These are phyloP conservation scores for Neospermospora avenae DNA, from an alignment of 2,329 filamentous ascomycete species.

Conservation along the genomic window DNA sequence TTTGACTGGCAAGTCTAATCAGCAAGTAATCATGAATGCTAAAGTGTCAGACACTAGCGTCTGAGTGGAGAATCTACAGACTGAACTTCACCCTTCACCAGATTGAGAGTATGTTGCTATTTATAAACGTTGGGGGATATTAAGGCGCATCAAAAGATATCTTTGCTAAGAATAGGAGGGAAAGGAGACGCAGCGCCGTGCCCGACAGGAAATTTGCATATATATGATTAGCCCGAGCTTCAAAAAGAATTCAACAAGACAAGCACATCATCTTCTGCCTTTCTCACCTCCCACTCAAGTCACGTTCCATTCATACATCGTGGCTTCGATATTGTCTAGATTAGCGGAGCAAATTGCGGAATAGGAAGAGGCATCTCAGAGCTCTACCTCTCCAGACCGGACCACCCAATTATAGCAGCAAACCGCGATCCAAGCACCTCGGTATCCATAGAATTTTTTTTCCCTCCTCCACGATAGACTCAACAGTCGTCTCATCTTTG, in stretches of 20 bases:
- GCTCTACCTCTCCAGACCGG: constrained; percentile 10
- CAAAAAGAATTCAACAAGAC: not conserved
- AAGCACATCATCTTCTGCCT: not conserved
- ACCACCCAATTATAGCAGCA: constrained; percentile 10
- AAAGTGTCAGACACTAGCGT: not conserved
- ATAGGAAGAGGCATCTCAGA: constrained; percentile 12
- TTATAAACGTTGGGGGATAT: no score
- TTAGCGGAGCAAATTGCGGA: constrained; percentile 3
- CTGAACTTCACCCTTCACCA: no score
- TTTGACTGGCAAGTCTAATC: no score
- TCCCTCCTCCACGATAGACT: not conserved
- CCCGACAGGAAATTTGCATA: not conserved
- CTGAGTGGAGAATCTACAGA: not conserved
- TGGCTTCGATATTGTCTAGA: not conserved
- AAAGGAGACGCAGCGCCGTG: not conserved
- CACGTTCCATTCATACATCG: not conserved
- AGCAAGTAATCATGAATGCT: no score
- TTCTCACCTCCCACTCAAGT: not conserved
- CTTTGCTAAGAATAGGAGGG: not conserved
- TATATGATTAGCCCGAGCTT: not conserved
- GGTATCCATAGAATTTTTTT: not conserved
- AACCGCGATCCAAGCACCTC: constrained; percentile 3
- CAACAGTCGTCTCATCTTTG: constrained; percentile 32
- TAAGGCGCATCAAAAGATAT: no score
- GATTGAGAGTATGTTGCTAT: no score